Percentiles rank a stretch among this genome's conserved stretches.
These are phyloP conservation scores for Kwoniella europaea DNA, from an alignment of 768 basidiomycete genomes.

Conservation along the genomic window DNA sequence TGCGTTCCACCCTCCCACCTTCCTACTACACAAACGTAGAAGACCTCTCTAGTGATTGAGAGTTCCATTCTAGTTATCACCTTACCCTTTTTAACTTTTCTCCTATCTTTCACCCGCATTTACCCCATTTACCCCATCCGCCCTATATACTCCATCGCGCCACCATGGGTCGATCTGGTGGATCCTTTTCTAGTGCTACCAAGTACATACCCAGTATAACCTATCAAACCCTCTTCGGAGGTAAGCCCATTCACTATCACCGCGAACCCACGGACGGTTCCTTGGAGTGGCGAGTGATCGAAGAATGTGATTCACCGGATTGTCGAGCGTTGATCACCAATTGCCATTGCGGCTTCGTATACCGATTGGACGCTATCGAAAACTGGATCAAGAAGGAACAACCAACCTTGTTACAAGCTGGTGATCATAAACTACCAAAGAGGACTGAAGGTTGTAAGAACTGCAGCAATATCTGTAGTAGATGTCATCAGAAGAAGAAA, in stretches of 20 bases:
- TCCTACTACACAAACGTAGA: neutral
- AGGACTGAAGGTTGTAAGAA: neutral
- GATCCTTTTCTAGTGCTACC: neutral
- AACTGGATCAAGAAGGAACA: conserved; percentile 1
- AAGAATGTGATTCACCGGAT: neutral
- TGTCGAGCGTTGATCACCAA: conserved; percentile 14
- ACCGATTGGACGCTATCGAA: conserved; percentile 5
- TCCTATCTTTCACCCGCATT: neutral
- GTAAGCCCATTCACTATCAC: conserved; percentile 2
- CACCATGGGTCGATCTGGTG: neutral
- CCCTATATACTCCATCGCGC: neutral
- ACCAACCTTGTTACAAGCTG: neutral
- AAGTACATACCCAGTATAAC: conserved; percentile 1
- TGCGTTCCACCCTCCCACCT: neutral
- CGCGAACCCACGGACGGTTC: neutral
- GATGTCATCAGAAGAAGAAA: conserved; percentile 13
- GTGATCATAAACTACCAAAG: conserved; percentile 1
- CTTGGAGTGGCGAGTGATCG: neutral
- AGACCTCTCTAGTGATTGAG: no score
- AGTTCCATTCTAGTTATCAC: neutral
- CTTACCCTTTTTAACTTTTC: neutral
- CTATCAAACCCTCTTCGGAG: conserved; percentile 8
- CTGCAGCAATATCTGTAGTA: conserved; percentile 11
- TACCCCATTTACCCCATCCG: neutral
- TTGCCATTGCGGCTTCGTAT: conserved; percentile 10